Percentiles rank a stretch among this genome's conserved stretches.
Evolutionary conservation across 2,329 filamentous ascomycete species (phyloP).

Genomic region (Ophiostoma ips): DNA sequence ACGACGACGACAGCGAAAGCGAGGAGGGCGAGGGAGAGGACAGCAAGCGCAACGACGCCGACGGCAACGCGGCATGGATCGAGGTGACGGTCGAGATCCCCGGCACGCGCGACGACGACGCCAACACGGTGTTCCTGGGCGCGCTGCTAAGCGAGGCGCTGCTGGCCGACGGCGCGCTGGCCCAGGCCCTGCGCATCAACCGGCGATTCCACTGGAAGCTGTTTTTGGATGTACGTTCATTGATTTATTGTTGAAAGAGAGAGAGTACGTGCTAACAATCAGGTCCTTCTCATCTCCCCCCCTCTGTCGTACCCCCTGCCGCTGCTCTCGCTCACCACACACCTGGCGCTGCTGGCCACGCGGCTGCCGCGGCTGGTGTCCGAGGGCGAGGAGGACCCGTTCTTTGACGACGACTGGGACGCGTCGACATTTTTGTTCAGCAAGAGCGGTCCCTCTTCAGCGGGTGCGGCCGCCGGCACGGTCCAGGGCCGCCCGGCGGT

Average conservation of each 20-base stretch:
- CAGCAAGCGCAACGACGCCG: slow-evolving; percentile 12
- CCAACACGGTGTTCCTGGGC: slow-evolving; percentile 71
- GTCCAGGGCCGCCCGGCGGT: slow-evolving; percentile 52
- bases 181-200: slow-evolving; percentile 72
- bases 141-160: slow-evolving; percentile 83
- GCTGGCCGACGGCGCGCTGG: slow-evolving; percentile 55
- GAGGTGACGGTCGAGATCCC: slow-evolving; percentile 88
- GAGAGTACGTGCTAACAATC: background rate
- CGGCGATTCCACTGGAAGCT: slow-evolving; percentile 89
- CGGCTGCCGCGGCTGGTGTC: slow-evolving; percentile 75
- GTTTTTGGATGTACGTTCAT: slow-evolving; percentile 64
- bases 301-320: slow-evolving; percentile 87
- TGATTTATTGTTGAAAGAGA: background rate
- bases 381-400: slow-evolving; percentile 84
- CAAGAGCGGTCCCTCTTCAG: too few species aligned
- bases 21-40: background rate
- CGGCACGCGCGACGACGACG: slow-evolving; percentile 80
- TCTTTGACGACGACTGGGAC: slow-evolving; percentile 97
- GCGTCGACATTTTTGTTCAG: slow-evolving; percentile 67
- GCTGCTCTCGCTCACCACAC: slow-evolving; percentile 80
- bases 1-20: background rate
- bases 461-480: background rate
- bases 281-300: slow-evolving; percentile 89
- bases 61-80: slow-evolving; percentile 45
- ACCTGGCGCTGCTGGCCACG: slow-evolving; percentile 82